Evolutionary conservation across 2,329 filamentous ascomycete species (phyloP), one percentile per base, ranked within the genome.

Genomic region (Phaeosphaeriaceae sp.): DNA sequence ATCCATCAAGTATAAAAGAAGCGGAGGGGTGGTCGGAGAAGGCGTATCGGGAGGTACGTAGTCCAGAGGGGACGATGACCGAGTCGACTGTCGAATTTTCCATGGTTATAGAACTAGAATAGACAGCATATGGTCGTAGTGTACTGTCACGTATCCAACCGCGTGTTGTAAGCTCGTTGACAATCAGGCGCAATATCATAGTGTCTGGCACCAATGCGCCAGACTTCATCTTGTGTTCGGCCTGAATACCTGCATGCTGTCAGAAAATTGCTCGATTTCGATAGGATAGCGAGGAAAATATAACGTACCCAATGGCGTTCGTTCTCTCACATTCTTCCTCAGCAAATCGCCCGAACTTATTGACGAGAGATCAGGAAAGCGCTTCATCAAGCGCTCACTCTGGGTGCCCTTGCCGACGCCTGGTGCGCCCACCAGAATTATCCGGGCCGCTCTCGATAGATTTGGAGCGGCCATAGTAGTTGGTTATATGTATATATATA

Each of bases 351-450:
- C 94, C 3, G 94, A 96, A 75, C 91, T 96, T 74, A 99, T 93
- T 15, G 92, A 87, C 44, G 90, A 88, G 38, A 99, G 81, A 68
- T 97, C 89, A 3, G 92, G 90, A 70, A 94, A 99, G 60, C 89
- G 86, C 62, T 87, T 80, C 61, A 97, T 86, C 55, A 99, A 81
- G 54, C 94, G 86, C 74, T 96, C 90, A 42, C 90, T 91, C 78
- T 99, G 94, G 3, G 94, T 99, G 56, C 93, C 94, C 75, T 99
- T 99, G 56, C 94, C 94, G 48, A 96, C 94, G 50, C 92, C 92
- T n/a, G 94, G 94, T 43, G 93, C 92, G 64, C 94, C 94, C 64
- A 99, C 85, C 61, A 99, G 85, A 70, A 99, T 97, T 57, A 97
- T 87, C 56, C 94, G 89, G 46, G 94, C 94, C 49, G 94, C 93